Evolutionary conservation across 345 rosid genomes (phyloP).

Genomic region (Gynandropsis gynandra): DNA sequence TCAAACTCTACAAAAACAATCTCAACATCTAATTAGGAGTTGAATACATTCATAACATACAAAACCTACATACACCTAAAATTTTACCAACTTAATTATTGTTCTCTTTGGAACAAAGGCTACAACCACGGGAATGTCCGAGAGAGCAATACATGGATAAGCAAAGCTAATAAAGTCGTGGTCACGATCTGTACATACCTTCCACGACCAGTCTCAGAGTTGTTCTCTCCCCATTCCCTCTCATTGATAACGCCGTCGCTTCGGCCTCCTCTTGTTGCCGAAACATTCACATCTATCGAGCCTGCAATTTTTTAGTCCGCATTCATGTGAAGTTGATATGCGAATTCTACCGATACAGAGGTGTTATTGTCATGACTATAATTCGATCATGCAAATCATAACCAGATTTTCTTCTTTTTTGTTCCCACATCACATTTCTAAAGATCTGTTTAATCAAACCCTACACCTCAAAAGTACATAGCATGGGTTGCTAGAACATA

Average conservation of each 20-base stretch:
- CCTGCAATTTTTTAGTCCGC: constrained; percentile 28
- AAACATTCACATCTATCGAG: constrained; percentile 63
- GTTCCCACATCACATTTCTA: background rate
- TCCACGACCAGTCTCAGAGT: constrained; percentile 5
- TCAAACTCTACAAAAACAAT: too few relatives aligned
- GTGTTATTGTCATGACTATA: too few relatives aligned
- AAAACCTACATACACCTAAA: too few relatives aligned
- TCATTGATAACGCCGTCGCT: constrained; percentile 24
- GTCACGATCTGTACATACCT: background rate
- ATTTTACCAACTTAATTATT: too few relatives aligned
- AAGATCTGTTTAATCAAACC: background rate
- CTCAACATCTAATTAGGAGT: too few relatives aligned
- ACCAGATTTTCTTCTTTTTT: constrained; percentile 3
- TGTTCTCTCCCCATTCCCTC: constrained; percentile 25
- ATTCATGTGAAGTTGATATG: background rate
- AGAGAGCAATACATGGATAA: constrained; percentile 13
- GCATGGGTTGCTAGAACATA: too few relatives aligned
- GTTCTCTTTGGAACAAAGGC: background rate
- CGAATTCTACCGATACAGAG: too few relatives aligned
- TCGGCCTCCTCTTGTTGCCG: constrained; percentile 39
- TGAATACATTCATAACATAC: too few relatives aligned
- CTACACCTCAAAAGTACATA: too few relatives aligned
- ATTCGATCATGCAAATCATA: too few relatives aligned
- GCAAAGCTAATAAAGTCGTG: constrained; percentile 10
- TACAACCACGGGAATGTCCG: background rate